Evolutionary conservation across 2,329 filamentous ascomycete species (phyloP), one percentile per base, ranked within the genome.

Genomic region (Dissoconium aciculare): DNA sequence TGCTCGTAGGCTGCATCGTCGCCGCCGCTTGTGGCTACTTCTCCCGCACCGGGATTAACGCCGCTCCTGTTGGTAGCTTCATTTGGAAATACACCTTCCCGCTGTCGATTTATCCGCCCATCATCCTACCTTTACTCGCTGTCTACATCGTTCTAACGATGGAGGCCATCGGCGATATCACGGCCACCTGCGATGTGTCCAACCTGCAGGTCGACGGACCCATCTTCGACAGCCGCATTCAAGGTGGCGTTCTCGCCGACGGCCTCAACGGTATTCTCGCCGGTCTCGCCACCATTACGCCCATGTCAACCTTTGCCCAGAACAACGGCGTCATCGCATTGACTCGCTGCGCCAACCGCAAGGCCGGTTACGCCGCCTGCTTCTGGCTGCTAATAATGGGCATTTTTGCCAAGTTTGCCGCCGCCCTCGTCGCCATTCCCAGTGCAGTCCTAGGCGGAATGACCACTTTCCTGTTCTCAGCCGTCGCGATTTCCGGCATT

Each of bases 321-420:
- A 87, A 87, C 59, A 85, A 87, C 51, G 80, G 80, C 19, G 78
- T 87, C 30, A 85, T 89, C 37, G 77, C 80, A 0, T 63, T 89
- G 26, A 89, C 81, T 0, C 69, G 79, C 11, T 87, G 80, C 51
- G 81, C 81, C 1, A 87, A 83, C 52, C 71, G 81, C 32, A 78
- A 74, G 27, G 82, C 80, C 4, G 82, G 82, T 4, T 84, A 83
- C 51, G 78, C 74, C 28, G 78, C 74, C 49, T 83, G 71, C 51
- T 64, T 78, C 46, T 84, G 84, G 61, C 66, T 89, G 8, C 56
- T 89, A 38, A 53, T 89, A 42, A 83, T 84, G 71, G 82, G 82
- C 11, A 60, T 89, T 37, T 83, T 87, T 44, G 71, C 78, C 42
- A 89, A 89, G 55, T 85, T 87, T 43, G 80, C 79, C 0, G 81